Conservation (phyloP, 2,329 filamentous ascomycete species). For the Fusarium bulbicola region DNA sequence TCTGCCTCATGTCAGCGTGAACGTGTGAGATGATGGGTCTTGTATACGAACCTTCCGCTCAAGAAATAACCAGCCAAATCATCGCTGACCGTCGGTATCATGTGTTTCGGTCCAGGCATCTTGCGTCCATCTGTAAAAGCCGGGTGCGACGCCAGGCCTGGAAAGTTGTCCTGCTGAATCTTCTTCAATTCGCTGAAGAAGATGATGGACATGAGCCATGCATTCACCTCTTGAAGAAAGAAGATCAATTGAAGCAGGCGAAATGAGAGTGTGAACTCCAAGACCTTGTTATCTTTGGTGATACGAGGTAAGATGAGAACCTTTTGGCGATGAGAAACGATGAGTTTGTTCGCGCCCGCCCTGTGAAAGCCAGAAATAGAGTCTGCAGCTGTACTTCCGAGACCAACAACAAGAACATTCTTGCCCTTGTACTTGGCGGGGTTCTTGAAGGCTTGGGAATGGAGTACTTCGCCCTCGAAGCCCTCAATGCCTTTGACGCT, state of each 20-base stretch:
- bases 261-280: not conserved
- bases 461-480: constrained; percentile 2
- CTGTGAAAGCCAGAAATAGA: not conserved
- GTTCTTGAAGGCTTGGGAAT: constrained; percentile 12
- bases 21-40: rapidly evolving
- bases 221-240: not conserved
- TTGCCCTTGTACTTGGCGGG: not conserved
- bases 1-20: not conserved
- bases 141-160: not conserved
- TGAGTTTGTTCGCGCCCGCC: not conserved
- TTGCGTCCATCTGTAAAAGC: not conserved
- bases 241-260: not conserved
- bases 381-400: not conserved
- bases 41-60: not conserved
- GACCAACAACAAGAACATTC: not conserved
- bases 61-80: not conserved
- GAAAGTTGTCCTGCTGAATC: not conserved
- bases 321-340: not conserved
- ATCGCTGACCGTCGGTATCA: not conserved
- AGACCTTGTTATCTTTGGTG: not conserved
- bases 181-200: not conserved
- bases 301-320: not conserved
- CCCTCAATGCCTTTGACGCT: not conserved
- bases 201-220: not conserved
- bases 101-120: not conserved